phyloP scores from a whole-genome alignment of 345 rosid genomes.

The Gossypium turneri region DNA sequence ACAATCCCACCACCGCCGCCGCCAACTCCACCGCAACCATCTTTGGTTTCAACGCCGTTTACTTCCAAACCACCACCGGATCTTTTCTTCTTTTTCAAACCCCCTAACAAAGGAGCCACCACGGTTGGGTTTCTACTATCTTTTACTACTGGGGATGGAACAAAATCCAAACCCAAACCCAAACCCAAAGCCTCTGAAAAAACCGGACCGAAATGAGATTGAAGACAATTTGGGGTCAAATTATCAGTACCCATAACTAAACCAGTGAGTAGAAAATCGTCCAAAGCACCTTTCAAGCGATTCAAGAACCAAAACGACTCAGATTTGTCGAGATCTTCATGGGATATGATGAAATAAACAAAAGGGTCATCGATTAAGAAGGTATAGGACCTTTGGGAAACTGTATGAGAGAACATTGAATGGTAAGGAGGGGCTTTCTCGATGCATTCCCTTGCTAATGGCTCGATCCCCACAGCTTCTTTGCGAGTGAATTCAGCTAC shows the following conservation, averaged over 20 bases:
- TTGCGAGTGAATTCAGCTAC: slow-evolving; percentile 55
- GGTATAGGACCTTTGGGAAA: slow-evolving; percentile 42
- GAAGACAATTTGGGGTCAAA: slow-evolving; percentile 41
- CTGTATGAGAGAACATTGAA: slow-evolving; percentile 69
- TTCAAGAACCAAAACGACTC: slow-evolving; percentile 53
- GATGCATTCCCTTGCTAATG: slow-evolving; percentile 54
- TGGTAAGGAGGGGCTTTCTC: slow-evolving; percentile 65
- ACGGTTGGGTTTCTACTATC: slow-evolving; percentile 31
- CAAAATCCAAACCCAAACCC: slow-evolving; percentile 29
- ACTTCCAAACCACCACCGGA: slow-evolving; percentile 24
- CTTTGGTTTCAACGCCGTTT: slow-evolving; percentile 23
- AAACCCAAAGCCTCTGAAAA: slow-evolving; percentile 45
- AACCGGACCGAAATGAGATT: slow-evolving; percentile 43
- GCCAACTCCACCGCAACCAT: slow-evolving; percentile 26
- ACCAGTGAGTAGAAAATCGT: slow-evolving; percentile 36
- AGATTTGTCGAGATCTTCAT: slow-evolving; percentile 38
- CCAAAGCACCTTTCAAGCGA: slow-evolving; percentile 43
- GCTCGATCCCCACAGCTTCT: slow-evolving; percentile 43
- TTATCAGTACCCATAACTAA: slow-evolving; percentile 25
- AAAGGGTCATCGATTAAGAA: slow-evolving; percentile 57
- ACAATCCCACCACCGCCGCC: background rate
- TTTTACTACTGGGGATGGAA: slow-evolving; percentile 27
- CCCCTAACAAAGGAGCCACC: slow-evolving; percentile 48
- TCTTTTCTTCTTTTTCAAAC: slow-evolving; percentile 76
- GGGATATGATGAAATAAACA: slow-evolving; percentile 54